Conservation (phyloP, 495 filamentous ascomycete species). For the Neurospora sp. region DNA sequence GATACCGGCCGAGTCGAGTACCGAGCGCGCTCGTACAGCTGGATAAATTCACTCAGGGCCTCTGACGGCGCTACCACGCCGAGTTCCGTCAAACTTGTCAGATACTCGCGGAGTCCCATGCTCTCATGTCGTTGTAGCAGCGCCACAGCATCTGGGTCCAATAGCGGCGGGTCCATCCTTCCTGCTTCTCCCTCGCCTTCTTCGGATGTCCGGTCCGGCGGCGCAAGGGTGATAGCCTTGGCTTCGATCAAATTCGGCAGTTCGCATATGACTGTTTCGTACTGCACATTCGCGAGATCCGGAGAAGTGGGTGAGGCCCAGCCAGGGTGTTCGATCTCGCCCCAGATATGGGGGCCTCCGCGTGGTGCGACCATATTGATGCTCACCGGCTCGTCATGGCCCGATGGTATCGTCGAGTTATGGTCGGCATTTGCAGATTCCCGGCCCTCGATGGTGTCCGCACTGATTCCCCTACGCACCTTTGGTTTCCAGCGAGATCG, state of each 20-base stretch:
- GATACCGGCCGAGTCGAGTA: constrained; percentile 51
- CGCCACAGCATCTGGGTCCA: constrained; percentile 52
- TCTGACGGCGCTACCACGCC: constrained; percentile 50
- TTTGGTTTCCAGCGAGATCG: background rate
- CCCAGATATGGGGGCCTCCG: constrained; percentile 49
- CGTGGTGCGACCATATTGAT: constrained; percentile 17
- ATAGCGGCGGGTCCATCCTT: constrained; percentile 17
- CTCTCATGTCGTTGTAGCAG: constrained; percentile 57
- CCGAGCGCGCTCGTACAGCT: constrained; percentile 69
- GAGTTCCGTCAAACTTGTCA: constrained; percentile 56
- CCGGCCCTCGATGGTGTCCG: background rate
- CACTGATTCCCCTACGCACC: constrained; percentile 3
- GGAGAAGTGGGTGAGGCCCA: constrained; percentile 72
- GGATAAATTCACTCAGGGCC: constrained; percentile 53
- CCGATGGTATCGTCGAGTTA: constrained; percentile 5
- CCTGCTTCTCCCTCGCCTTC: background rate
- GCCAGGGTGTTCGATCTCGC: constrained; percentile 69
- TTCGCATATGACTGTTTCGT: constrained; percentile 70
- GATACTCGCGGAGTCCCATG: constrained; percentile 75
- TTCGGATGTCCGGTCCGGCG: constrained; percentile 42
- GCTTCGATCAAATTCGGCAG: constrained; percentile 89
- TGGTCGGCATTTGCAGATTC: constrained; percentile 1
- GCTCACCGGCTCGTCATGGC: background rate
- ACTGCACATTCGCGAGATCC: constrained; percentile 71
- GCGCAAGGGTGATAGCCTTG: constrained; percentile 75